Percentiles rank a stretch among this genome's conserved stretches.
phyloP scores from a whole-genome alignment of 768 basidiomycete species.

The Mycena maculata region DNA sequence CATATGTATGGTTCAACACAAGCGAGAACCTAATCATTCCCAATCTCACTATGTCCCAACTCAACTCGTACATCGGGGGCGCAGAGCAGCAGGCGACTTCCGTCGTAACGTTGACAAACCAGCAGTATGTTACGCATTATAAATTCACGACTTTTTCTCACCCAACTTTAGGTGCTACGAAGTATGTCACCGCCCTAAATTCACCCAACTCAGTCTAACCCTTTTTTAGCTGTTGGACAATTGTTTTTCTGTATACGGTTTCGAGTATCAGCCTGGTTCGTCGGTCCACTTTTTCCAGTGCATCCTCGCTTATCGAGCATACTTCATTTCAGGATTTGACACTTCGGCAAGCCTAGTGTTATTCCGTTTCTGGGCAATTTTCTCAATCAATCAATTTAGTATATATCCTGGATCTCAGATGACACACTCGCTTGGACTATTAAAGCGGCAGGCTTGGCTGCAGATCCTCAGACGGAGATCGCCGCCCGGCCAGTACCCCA shows the following conservation, averaged over 20 bases:
- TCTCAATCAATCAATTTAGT: slow-evolving; percentile 46
- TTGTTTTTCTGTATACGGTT: slow-evolving; percentile 72
- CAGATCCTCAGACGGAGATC: slow-evolving; percentile 62
- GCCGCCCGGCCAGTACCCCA: slow-evolving; percentile 66
- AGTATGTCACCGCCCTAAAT: too few species aligned
- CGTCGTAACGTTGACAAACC: slow-evolving; percentile 61
- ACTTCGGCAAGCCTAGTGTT: not conserved
- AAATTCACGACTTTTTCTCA: too few species aligned
- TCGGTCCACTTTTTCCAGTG: not conserved
- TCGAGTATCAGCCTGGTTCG: slow-evolving; percentile 66
- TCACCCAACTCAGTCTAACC: too few species aligned
- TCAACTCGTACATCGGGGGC: slow-evolving; percentile 81
- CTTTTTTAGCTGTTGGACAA: too few species aligned
- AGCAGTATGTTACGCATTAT: slow-evolving; percentile 65
- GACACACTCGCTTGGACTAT: slow-evolving; percentile 69
- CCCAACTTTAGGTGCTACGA: too few species aligned
- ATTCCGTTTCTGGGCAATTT: not conserved
- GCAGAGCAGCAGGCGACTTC: slow-evolving; percentile 88
- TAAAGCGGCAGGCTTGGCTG: slow-evolving; percentile 62
- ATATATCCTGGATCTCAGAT: slow-evolving; percentile 74
- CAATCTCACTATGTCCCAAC: slow-evolving; percentile 58
- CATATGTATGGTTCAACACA: slow-evolving; percentile 76
- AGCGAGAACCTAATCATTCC: slow-evolving; percentile 66
- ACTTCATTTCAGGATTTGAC: slow-evolving; percentile 3
- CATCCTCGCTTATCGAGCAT: too few species aligned